Conservation (phyloP, 2,329 filamentous ascomycete species). For the Akanthomyces lecanii region DNA sequence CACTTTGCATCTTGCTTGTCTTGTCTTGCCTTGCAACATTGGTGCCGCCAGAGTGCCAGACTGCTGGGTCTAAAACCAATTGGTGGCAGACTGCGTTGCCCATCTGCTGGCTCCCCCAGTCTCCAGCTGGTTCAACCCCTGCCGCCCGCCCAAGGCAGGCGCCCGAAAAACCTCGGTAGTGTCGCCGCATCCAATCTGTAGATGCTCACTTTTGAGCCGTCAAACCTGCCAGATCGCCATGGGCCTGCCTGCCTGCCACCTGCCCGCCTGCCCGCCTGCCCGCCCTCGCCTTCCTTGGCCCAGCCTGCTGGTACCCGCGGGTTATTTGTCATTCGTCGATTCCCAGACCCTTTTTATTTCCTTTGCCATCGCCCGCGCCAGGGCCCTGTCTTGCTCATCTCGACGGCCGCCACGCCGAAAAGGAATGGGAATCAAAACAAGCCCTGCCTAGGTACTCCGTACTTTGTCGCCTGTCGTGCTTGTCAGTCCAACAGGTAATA, state of each 20-base stretch:
- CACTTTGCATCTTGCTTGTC: no score
- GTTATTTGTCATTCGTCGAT: background rate
- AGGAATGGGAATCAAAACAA: conserved; percentile 11
- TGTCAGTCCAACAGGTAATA: background rate
- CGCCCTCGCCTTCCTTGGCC: no score
- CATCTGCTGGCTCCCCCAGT: no score
- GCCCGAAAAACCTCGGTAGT: conserved; percentile 1
- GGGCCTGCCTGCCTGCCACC: no score
- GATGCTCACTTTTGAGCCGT: background rate
- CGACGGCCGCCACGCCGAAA: conserved; percentile 13
- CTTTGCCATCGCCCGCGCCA: background rate
- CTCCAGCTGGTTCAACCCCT: background rate
- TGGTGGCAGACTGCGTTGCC: no score
- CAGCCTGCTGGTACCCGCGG: background rate
- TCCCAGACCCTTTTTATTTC: background rate
- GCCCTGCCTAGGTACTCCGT: no score
- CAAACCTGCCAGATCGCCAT: no score
- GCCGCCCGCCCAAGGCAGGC: background rate
- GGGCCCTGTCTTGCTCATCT: conserved; percentile 16
- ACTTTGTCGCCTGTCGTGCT: no score
- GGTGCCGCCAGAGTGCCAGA: no score
- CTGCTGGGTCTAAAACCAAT: no score
- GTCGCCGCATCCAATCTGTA: background rate
- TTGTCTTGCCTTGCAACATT: no score
- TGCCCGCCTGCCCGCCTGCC: no score